Base-by-base conservation (phyloP, 2,329 filamentous ascomycete genomes). In the Tolypocladium ophioglossoides region DNA sequence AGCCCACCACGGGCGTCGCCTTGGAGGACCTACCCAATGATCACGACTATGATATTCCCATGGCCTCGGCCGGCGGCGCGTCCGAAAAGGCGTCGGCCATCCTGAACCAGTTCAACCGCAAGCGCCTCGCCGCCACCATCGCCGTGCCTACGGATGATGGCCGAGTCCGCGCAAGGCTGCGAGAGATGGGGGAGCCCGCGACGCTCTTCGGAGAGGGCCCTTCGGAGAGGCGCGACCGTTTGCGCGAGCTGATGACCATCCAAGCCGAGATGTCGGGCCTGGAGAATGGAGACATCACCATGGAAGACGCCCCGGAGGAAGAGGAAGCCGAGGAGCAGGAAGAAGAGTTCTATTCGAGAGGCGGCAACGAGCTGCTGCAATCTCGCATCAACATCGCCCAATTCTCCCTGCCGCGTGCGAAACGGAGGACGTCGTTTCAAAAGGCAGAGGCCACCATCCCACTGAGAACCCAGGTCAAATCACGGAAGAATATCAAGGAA, bases 321-420 rank as follows among this genome's bases (percentile, higher is more conserved):
- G 83, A 82, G 5, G 83, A 84, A 20, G 84, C 82, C 50, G 85
- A 78, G 3, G 89, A 91, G 52, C 83, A 86, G 61, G 88, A 95
- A 60, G 91, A 97, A 65, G 94, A 99, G 63, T 99, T 96, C 70
- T 99, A 96, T 68, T 96, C 92, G 0, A 81, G 87, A 62, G 94
- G 94, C 3, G 82, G 84, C 1, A 77, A 82, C 4, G 84, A 85
- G 41, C 75, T 99, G 27, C 72, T 96, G 5, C 77, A 87, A 51
- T 89, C 90, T 2, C 80, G 94, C 56, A 83, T 84, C 63, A 80
- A 86, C 30, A 91, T 99, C 57, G 90, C 91, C 8, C 78, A 80
- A 48, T 97, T 86, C 69, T 95, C 91, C 7, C 72, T 99, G 50
- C 90, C 91, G 2, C 79, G 89, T 54, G 89, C 94, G 51, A 89